These are phyloP conservation scores for Theileria annulata DNA, from an alignment of 169 alveolate genomes.

Conservation along the genomic window DNA sequence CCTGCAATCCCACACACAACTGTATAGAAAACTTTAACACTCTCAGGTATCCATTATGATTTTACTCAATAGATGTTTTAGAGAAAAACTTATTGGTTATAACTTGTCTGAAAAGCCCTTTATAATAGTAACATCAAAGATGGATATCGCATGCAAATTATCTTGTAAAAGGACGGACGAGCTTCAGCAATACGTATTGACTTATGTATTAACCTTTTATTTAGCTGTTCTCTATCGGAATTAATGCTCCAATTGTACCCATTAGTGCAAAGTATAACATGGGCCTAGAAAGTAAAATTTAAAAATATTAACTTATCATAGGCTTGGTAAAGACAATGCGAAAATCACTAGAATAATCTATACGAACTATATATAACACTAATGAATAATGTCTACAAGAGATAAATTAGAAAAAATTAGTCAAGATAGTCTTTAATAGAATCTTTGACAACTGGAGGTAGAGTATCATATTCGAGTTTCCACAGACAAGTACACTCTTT, in stretches of 20 bases:
- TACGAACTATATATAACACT: background rate
- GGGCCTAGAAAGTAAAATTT: background rate
- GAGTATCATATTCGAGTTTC: background rate
- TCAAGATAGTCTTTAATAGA: conserved; percentile 3
- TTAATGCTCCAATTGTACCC: conserved; percentile 20
- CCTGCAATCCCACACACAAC: conserved; percentile 38
- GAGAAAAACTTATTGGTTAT: conserved; percentile 35
- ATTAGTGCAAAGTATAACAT: conserved; percentile 17
- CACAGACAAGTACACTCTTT: conserved; percentile 2
- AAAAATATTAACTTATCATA: background rate
- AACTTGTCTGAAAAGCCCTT: conserved; percentile 49
- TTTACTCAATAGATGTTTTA: background rate
- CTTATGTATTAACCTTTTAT: background rate
- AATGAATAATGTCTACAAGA: background rate
- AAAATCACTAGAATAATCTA: background rate
- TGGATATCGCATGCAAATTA: conserved; percentile 36
- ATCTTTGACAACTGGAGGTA: background rate
- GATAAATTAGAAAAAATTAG: conserved; percentile 9
- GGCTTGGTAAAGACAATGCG: conserved; percentile 23
- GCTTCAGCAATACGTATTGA: conserved; percentile 21
- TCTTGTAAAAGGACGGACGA: conserved; percentile 36
- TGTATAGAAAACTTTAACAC: conserved; percentile 41
- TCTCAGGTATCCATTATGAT: conserved; percentile 16
- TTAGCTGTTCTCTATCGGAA: conserved; percentile 12
- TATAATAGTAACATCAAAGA: conserved; percentile 44